Base-by-base conservation (phyloP, 2,329 filamentous ascomycete species). In the Arthroderma sp. region DNA sequence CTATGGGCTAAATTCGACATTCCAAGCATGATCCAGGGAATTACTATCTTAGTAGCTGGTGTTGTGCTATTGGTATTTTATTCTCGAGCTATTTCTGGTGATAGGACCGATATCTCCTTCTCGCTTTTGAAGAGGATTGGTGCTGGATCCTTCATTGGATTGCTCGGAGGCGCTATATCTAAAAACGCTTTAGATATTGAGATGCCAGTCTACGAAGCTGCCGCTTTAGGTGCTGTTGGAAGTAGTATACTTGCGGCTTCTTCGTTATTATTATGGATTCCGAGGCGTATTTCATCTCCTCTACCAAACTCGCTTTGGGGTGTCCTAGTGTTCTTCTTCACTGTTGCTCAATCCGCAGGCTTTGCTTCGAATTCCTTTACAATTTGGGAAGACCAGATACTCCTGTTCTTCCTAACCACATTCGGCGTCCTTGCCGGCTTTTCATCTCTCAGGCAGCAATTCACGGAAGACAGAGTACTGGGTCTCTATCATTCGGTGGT, bases 351-450 rank as follows among this genome's bases (percentile, higher is more conserved):
- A 57, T 93, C 87, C n/a, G 70, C 85, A 42, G 89, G 91, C 5
- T 98, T 96, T 61, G 89, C 89, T 0, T 91, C 91, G 3, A 98
- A 98, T 65, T 98, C 91, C 0, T 98, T 88, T 65, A 96, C 89
- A 0, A 94, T 98, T 52, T 98, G 91, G 88, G 91, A 98, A 66
- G 91, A 98, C 57, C 84, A 86, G 9, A 95, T 95, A 45, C 73
- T 94, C 4, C 72, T 94, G 3, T 94, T 94, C 67, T 89, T 96
- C 66, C 76, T 95, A 47, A 78, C 80, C 2, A 91, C 88, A 0
- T 95, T 96, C 59, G 88, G 87, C 29, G 63, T 87, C 5, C 72
- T 81, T n/a, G 77, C 82, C 32, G 75, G 83, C 8, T 64, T 85
- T 8, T 80, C 82, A 2, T 88, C 88, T 0, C 73, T 94, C 55